Evolutionary conservation across 2,329 filamentous ascomycete genomes (phyloP).

Genomic region (Cladobotryum mycophilum): DNA sequence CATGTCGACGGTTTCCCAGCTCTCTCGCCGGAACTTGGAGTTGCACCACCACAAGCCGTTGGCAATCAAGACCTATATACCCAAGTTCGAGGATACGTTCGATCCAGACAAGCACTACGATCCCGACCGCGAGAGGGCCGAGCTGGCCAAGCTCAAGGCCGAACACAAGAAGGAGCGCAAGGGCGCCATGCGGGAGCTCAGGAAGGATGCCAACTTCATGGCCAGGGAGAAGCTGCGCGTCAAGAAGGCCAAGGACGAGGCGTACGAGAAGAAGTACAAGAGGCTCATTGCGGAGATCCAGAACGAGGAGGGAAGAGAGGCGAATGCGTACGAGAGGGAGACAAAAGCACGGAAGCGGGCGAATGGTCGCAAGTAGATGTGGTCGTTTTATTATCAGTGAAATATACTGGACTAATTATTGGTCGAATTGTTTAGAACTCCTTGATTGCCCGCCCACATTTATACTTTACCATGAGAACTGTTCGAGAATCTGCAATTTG

Average conservation of each 20-base stretch:
- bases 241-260: conserved; percentile 89
- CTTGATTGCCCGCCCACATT: too few relatives aligned
- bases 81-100: conserved; percentile 94
- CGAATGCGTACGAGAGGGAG: conserved; percentile 85
- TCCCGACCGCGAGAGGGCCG: conserved; percentile 81
- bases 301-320: conserved; percentile 79
- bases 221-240: conserved; percentile 80
- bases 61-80: conserved; percentile 79
- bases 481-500: too few relatives aligned
- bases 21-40: conserved; percentile 69
- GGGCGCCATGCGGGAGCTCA: conserved; percentile 85
- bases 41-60: conserved; percentile 85
- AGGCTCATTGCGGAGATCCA: conserved; percentile 91
- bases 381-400: not conserved
- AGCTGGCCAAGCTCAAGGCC: conserved; percentile 73
- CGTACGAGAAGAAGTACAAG: conserved; percentile 96
- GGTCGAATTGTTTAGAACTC: too few relatives aligned
- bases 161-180: conserved; percentile 96
- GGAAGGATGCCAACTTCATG: conserved; percentile 93
- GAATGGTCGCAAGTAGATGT: conserved; percentile 21
- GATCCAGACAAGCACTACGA: conserved; percentile 97
- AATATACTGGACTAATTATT: too few relatives aligned
- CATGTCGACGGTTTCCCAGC: conserved; percentile 55
- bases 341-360: conserved; percentile 66
- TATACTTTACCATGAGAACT: too few relatives aligned